Evolutionary conservation across 1,139 yeast genomes (phyloP).

Genomic region (Blastobotrys serpentis): DNA sequence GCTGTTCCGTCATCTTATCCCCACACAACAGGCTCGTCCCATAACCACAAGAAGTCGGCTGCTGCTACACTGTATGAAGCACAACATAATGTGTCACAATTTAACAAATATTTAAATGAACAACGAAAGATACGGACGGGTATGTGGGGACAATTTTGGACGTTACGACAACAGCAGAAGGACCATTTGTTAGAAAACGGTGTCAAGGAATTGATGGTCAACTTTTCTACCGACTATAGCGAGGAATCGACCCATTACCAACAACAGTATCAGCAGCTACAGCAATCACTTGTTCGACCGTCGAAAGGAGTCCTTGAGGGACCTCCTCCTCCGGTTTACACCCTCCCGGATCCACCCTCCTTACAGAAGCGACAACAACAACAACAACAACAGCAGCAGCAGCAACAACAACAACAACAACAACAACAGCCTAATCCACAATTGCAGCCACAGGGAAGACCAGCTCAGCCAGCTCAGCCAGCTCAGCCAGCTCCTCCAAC

Average conservation of each 20-base stretch:
- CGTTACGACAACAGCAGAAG: constrained; percentile 22
- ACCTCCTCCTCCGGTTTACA: constrained; percentile 6
- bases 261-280: constrained; percentile 11
- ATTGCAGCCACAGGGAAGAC: constrained; percentile 13
- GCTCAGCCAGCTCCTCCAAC: too few species aligned
- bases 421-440: constrained; percentile 11
- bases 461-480: too few species aligned
- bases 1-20: neutral
- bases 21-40: constrained; percentile 3
- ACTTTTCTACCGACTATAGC: constrained; percentile 13
- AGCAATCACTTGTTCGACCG: constrained; percentile 8
- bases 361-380: constrained; percentile 1
- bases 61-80: constrained; percentile 28
- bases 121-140: constrained; percentile 32
- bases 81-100: constrained; percentile 34
- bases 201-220: constrained; percentile 18
- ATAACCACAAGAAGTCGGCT: constrained; percentile 14
- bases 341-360: constrained; percentile 9
- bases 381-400: constrained; percentile 7
- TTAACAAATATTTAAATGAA: constrained; percentile 32
- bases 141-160: constrained; percentile 39
- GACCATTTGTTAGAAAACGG: constrained; percentile 17
- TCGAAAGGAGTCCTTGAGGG: constrained; percentile 7
- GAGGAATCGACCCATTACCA: constrained; percentile 14
- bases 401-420: constrained; percentile 12